Evolutionary conservation across 129 eudicot species (phyloP), one percentile per base, ranked within the genome.

Genomic region (Ambrosia trifida): DNA sequence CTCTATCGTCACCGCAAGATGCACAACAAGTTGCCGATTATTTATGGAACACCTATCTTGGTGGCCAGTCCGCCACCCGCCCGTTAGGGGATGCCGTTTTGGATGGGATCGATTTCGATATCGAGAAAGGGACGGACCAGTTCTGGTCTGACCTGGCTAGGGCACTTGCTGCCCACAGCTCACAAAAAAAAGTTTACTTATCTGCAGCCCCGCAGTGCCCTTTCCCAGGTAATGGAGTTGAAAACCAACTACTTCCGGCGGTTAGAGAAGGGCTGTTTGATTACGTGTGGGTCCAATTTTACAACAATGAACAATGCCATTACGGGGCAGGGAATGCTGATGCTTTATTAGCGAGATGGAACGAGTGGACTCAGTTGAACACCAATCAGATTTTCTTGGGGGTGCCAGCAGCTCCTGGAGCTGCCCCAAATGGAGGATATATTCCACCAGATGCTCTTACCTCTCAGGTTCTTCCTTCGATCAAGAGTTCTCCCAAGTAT

Each of bases 161-260:
- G 71, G 83, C 85, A 4, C 73, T 87, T 2, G 30, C 78, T 1
- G 87, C 76, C 0, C 78, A 72, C 35, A 64, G 66, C 68, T 31
- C 82, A 7, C 83, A 68, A 47, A 76, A 78, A n/a, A 83, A 82
- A 44, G 93, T 90, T 1, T 72, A 75, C 79, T 73, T 90, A 18
- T 73, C 90, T 11, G 96, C 94, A 6, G 96, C 96, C 14, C 96
- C 96, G 14, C 96, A 87, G 31, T 90, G 96, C 47, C 90, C 88
- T 1, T 63, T 90, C 58, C 86, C 90, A 0, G 86, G 83, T n/a
- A 69, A 72, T 16, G 52, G 40, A 11, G 50, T 90, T 36, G 64
- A 67, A 20, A 41, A 58, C 64, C 64, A 58, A 31, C 64, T 58
- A 40, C 5, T 3, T 3, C 64, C 81, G 0, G 90, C 90, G 1